A percentile compares a stretch with the other conserved stretches of the same genome.
phyloP scores from a whole-genome alignment of 2,329 filamentous ascomycete genomes.

The Fusarium humuli region DNA sequence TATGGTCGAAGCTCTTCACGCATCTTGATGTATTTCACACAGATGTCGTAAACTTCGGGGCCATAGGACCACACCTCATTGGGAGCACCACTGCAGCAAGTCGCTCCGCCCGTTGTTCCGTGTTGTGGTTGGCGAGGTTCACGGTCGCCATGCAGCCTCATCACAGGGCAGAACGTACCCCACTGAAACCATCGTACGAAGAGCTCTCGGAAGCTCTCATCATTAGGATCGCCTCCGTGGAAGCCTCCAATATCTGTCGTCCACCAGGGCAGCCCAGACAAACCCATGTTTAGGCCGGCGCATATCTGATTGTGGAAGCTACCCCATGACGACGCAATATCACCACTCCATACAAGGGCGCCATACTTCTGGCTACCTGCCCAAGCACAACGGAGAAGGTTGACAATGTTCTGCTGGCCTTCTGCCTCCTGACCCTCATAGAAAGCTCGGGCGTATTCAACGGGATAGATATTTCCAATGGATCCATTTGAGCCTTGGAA shows the following conservation, averaged over 20 bases:
- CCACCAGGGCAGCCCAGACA: constrained; percentile 75
- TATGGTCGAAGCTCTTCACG: constrained; percentile 70
- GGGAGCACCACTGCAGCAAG: constrained; percentile 62
- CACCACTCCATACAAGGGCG: constrained; percentile 74
- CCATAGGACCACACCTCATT: constrained; percentile 78
- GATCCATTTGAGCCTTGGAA: constrained; percentile 50
- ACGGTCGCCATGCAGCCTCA: constrained; percentile 74
- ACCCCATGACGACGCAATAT: constrained; percentile 73
- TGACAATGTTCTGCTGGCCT: constrained; percentile 69
- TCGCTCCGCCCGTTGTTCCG: constrained; percentile 52
- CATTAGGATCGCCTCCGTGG: constrained; percentile 70
- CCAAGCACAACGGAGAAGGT: constrained; percentile 64
- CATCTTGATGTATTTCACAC: constrained; percentile 67
- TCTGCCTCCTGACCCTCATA: constrained; percentile 67
- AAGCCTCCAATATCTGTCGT: constrained; percentile 79
- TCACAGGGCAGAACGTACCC: constrained; percentile 74
- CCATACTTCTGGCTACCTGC: constrained; percentile 71
- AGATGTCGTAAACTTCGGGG: constrained; percentile 68
- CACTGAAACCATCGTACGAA: constrained; percentile 78
- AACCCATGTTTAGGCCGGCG: constrained; percentile 73
- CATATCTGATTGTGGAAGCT: constrained; percentile 70
- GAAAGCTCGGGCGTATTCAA: constrained; percentile 68
- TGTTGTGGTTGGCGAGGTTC: constrained; percentile 62
- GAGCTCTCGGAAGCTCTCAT: constrained; percentile 69
- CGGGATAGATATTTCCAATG: constrained; percentile 70